phyloP scores from a whole-genome alignment of 1,139 yeast species.

The Lodderomyces pseudojiufengensis region DNA sequence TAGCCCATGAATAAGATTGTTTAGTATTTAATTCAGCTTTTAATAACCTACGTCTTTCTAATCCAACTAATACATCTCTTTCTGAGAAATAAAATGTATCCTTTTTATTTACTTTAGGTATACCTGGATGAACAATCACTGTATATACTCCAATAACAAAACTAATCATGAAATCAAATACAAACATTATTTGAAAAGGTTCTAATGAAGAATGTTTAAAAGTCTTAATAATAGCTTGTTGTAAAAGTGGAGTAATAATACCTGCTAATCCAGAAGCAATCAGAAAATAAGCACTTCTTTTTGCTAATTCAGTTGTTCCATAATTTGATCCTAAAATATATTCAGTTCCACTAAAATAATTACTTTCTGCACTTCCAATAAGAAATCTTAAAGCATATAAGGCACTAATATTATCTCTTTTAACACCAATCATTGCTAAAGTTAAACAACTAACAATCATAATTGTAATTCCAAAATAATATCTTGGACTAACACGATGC shows the following conservation, averaged over 20 bases:
- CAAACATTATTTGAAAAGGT: slow-evolving; percentile 39
- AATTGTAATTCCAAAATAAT: slow-evolving; percentile 52
- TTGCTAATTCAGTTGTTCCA: slow-evolving; percentile 21
- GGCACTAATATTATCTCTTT: slow-evolving; percentile 34
- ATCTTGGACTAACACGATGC: slow-evolving; percentile 52
- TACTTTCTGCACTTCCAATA: slow-evolving; percentile 56
- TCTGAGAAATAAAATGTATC: slow-evolving; percentile 35
- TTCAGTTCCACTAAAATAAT: slow-evolving; percentile 56
- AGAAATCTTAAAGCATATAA: slow-evolving; percentile 57
- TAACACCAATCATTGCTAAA: slow-evolving; percentile 45
- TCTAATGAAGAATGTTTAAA: slow-evolving; percentile 26
- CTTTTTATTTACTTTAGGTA: slow-evolving; percentile 30
- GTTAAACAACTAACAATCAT: slow-evolving; percentile 58
- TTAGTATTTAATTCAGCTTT: slow-evolving; percentile 47
- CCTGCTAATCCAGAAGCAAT: slow-evolving; percentile 27
- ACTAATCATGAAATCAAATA: slow-evolving; percentile 36
- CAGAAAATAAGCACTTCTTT: slow-evolving; percentile 48
- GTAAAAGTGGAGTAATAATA: slow-evolving; percentile 37
- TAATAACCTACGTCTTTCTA: slow-evolving; percentile 40
- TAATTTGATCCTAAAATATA: slow-evolving; percentile 46
- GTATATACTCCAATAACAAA: slow-evolving; percentile 36
- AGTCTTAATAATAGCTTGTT: slow-evolving; percentile 28
- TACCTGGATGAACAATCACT: slow-evolving; percentile 35
- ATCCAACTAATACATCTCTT: slow-evolving; percentile 33
- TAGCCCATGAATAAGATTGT: slow-evolving; percentile 37